phyloP scores from a whole-genome alignment of 371 early-diverging fungal species.

The Rhizomucor pusillus region DNA sequence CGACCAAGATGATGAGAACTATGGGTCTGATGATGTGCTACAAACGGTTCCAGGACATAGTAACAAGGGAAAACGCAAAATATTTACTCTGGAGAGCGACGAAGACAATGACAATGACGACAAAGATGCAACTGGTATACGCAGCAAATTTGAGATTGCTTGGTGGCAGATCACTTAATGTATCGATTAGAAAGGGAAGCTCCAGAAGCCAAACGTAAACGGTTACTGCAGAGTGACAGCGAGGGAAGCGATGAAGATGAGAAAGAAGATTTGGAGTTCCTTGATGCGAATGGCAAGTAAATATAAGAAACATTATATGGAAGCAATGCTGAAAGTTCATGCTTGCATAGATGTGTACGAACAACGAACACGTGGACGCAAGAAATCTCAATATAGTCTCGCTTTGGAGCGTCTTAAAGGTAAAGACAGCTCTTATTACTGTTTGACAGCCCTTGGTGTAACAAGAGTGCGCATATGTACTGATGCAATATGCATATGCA shows the following conservation, averaged over 20 bases:
- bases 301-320: background rate
- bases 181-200: too few species aligned
- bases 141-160: too few species aligned
- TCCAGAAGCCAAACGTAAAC: background rate
- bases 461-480: background rate
- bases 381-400: constrained; percentile 10
- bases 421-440: background rate
- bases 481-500: background rate
- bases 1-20: too few species aligned
- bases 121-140: too few species aligned
- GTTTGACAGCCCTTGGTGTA: background rate
- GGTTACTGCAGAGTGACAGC: background rate
- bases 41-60: too few species aligned
- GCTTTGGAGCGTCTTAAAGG: constrained; percentile 14
- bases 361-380: constrained; percentile 15
- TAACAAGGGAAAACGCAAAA: too few species aligned
- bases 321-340: background rate
- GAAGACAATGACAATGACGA: too few species aligned
- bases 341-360: constrained; percentile 10
- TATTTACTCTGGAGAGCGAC: too few species aligned
- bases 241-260: constrained; percentile 5
- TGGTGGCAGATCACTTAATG: too few species aligned
- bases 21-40: too few species aligned
- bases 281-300: constrained; percentile 15
- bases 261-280: constrained; percentile 16